Percentiles rank a stretch among this genome's conserved stretches.
phyloP scores from a whole-genome alignment of 177 flowering plant genomes.

The Tripterygium wilfordii region DNA sequence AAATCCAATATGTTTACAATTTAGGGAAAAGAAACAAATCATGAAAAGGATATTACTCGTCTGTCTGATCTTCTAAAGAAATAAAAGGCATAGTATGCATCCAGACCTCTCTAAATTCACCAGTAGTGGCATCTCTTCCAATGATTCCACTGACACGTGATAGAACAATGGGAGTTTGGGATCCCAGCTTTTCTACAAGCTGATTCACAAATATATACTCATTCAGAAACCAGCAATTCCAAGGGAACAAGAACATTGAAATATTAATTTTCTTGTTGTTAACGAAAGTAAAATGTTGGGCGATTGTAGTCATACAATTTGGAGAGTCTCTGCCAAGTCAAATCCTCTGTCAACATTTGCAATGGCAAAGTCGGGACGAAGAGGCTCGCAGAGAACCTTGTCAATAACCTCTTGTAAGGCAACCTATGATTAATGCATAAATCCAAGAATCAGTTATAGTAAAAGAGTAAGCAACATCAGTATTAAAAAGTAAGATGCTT shows the following conservation, averaged over 20 bases:
- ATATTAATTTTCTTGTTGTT: too few species aligned
- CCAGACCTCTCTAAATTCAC: slow-evolving; percentile 48
- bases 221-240: too few species aligned
- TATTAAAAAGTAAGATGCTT: too few species aligned
- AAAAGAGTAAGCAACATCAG: not conserved
- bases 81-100: slow-evolving; percentile 2
- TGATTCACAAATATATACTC: slow-evolving; percentile 15
- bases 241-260: too few species aligned
- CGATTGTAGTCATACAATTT: slow-evolving; percentile 46
- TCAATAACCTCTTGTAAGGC: slow-evolving; percentile 49
- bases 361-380: slow-evolving; percentile 65
- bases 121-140: slow-evolving; percentile 46
- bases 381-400: slow-evolving; percentile 56
- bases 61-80: not conserved
- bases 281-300: too few species aligned
- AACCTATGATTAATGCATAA: slow-evolving; percentile 22
- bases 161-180: slow-evolving; percentile 38
- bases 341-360: slow-evolving; percentile 23
- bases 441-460: slow-evolving; percentile 1
- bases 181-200: slow-evolving; percentile 39
- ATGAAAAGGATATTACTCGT: not conserved
- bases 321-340: slow-evolving; percentile 20
- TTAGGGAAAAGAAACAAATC: not conserved
- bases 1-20: too few species aligned
- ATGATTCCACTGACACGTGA: slow-evolving; percentile 46